Conservation (phyloP, 208 protist species). For the Strigomonas culicis region DNA sequence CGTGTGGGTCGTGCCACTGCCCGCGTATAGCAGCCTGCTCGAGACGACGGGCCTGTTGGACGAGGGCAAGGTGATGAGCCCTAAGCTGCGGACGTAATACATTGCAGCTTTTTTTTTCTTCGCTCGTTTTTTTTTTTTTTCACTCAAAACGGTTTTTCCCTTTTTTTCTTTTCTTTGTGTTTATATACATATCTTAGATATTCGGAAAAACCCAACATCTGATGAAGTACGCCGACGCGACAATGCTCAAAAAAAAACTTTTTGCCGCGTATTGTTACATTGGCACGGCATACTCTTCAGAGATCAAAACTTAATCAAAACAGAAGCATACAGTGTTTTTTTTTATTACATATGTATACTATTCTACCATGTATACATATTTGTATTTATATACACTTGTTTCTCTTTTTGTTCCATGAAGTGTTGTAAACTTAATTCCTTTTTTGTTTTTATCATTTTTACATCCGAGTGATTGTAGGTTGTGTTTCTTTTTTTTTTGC, state of each 20-base stretch:
- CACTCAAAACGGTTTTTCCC: neutral
- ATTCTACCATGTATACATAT: neutral
- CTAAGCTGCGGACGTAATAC: neutral
- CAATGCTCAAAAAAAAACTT: too few species aligned
- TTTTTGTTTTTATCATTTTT: slow-evolving; percentile 9
- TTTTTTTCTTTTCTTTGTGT: neutral
- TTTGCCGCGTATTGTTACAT: too few species aligned
- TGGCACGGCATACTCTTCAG: too few species aligned
- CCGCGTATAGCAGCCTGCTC: slow-evolving; percentile 12
- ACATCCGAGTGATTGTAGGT: neutral
- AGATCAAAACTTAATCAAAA: too few species aligned
- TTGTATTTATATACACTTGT: neutral
- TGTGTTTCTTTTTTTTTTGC: slow-evolving; percentile 10
- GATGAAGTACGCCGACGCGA: too few species aligned
- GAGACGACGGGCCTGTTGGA: neutral
- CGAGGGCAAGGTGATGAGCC: neutral
- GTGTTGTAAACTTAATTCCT: neutral
- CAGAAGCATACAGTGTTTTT: too few species aligned
- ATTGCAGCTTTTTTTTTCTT: neutral
- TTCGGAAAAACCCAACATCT: too few species aligned
- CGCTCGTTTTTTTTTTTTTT: neutral
- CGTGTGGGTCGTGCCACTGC: slow-evolving; percentile 31
- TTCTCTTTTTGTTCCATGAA: neutral
- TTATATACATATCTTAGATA: too few species aligned
- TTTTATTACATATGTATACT: too few species aligned